These are phyloP conservation scores for Eutypa lata DNA, from an alignment of 2,329 filamentous ascomycete species.

Conservation along the genomic window DNA sequence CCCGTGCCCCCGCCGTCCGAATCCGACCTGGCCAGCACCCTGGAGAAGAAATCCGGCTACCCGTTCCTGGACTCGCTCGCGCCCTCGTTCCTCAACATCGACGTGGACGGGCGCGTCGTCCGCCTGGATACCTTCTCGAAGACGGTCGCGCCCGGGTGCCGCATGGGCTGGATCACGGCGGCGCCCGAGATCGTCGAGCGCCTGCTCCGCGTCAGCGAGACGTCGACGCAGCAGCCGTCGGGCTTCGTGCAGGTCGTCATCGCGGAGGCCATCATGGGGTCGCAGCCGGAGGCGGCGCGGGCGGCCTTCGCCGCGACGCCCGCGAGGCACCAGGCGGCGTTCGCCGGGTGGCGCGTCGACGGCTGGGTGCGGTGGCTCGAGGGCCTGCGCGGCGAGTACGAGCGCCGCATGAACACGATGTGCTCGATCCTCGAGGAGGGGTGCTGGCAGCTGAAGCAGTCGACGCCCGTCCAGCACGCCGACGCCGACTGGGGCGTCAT, in stretches of 20 bases:
- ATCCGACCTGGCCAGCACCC: slow-evolving; percentile 24
- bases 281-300: slow-evolving; percentile 50
- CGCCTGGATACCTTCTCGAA: slow-evolving; percentile 94
- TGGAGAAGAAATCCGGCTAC: slow-evolving; percentile 56
- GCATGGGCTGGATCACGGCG: slow-evolving; percentile 86
- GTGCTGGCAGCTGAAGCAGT: slow-evolving; percentile 62
- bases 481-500: slow-evolving; percentile 70
- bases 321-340: slow-evolving; percentile 43
- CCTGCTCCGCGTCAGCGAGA: slow-evolving; percentile 70
- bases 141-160: slow-evolving; percentile 84
- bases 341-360: slow-evolving; percentile 68
- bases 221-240: slow-evolving; percentile 76
- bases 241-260: slow-evolving; percentile 87
- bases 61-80: slow-evolving; percentile 78
- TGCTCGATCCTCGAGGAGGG: slow-evolving; percentile 68
- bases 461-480: slow-evolving; percentile 40
- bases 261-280: slow-evolving; percentile 72
- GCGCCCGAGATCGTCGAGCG: slow-evolving; percentile 77
- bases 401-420: slow-evolving; percentile 81
- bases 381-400: slow-evolving; percentile 78
- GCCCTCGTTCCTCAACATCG: slow-evolving; percentile 78
- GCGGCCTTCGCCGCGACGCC: slow-evolving; percentile 41
- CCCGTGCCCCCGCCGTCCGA: slow-evolving; percentile 30
- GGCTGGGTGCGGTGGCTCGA: slow-evolving; percentile 93
- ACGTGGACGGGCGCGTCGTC: slow-evolving; percentile 82